These are phyloP conservation scores for Myrica gale DNA, from an alignment of 306 rosid genomes.

Conservation along the genomic window DNA sequence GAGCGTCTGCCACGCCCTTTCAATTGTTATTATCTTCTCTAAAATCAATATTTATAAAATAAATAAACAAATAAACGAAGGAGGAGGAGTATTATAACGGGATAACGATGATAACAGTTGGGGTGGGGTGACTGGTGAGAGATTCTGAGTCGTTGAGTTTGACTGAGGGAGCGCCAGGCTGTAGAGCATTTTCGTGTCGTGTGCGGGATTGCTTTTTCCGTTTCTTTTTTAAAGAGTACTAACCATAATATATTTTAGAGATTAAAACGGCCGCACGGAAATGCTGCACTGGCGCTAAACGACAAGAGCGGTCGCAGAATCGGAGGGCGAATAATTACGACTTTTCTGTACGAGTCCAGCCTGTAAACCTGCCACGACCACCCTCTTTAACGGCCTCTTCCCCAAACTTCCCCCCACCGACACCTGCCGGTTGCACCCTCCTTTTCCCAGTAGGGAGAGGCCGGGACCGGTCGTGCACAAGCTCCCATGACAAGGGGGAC, in stretches of 20 bases:
- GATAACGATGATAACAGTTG: slow-evolving; percentile 83
- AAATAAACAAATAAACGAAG: no score
- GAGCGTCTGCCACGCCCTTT: slow-evolving; percentile 39
- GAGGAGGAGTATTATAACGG: neutral
- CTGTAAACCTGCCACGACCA: slow-evolving; percentile 84
- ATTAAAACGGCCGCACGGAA: slow-evolving; percentile 27
- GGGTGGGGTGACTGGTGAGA: slow-evolving; percentile 37
- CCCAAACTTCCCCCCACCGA: slow-evolving; percentile 36
- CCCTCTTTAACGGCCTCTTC: slow-evolving; percentile 55
- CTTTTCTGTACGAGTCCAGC: slow-evolving; percentile 66
- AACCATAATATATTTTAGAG: neutral
- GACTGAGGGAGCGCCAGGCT: slow-evolving; percentile 81
- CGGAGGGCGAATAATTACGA: slow-evolving; percentile 75
- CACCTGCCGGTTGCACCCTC: slow-evolving; percentile 31
- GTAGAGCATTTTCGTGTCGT: slow-evolving; percentile 67
- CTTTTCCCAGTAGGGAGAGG: no score
- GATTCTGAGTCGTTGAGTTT: slow-evolving; percentile 43
- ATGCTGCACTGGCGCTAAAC: slow-evolving; percentile 54
- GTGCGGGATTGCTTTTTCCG: slow-evolving; percentile 21
- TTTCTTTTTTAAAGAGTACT: neutral
- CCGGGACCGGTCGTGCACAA: slow-evolving; percentile 42
- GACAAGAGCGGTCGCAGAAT: slow-evolving; percentile 84
- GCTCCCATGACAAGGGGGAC: slow-evolving; percentile 16
- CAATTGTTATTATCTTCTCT: slow-evolving; percentile 8
- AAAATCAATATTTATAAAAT: neutral